These are phyloP conservation scores for Annona squamosa DNA, from an alignment of 164 flowering plant genomes.

Conservation along the genomic window DNA sequence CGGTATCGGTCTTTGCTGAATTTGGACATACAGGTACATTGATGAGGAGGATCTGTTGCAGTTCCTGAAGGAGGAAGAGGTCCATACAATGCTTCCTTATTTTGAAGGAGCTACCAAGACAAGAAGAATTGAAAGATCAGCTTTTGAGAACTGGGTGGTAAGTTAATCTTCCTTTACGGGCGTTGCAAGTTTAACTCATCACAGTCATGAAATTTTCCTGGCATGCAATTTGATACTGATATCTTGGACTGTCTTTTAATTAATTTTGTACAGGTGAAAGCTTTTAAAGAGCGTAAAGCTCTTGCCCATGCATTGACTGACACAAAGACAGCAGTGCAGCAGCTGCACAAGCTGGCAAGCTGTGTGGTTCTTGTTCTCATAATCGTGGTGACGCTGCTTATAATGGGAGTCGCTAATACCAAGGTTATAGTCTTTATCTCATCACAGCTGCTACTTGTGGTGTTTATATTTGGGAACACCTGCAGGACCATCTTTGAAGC, in stretches of 20 bases:
- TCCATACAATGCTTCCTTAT: conserved; percentile 42
- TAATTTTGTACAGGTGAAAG: conserved; percentile 31
- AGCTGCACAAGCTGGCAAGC: conserved; percentile 41
- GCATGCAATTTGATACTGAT: not conserved
- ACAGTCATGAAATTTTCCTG: not conserved
- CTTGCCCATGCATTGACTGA: conserved; percentile 50
- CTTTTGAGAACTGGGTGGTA: conserved; percentile 76
- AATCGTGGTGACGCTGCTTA: conserved; percentile 28
- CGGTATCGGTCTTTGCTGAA: not conserved
- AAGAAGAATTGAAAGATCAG: conserved; percentile 46
- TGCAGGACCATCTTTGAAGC: conserved; percentile 49
- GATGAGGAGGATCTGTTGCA: conserved; percentile 62
- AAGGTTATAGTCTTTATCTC: conserved; percentile 34
- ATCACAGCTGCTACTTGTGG: conserved; percentile 38
- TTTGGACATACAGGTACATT: conserved; percentile 40
- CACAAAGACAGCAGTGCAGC: conserved; percentile 52
- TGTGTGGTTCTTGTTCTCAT: conserved; percentile 32
- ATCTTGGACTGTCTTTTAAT: not conserved
- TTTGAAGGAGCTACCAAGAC: conserved; percentile 62
- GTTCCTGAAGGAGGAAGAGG: conserved; percentile 58
- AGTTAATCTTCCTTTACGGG: not conserved
- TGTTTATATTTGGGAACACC: conserved; percentile 41
- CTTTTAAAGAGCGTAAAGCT: conserved; percentile 37
- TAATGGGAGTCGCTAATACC: conserved; percentile 41
- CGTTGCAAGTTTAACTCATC: too few relatives aligned